phyloP scores from a whole-genome alignment of 106 monocot genomes.

The Agapanthus africanus region DNA sequence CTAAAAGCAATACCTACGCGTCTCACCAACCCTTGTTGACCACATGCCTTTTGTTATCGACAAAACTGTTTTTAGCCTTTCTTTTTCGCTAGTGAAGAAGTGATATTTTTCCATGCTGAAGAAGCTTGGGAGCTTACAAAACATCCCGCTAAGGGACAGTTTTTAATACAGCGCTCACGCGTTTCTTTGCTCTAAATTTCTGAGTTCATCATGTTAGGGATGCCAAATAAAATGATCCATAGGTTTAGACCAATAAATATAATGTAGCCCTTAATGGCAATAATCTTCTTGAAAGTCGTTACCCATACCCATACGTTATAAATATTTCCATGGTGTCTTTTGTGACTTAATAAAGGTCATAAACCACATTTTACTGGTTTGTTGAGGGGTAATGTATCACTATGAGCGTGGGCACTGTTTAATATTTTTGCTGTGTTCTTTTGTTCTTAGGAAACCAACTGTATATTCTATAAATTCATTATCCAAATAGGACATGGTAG shows the following conservation, averaged over 20 bases:
- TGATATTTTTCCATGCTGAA: not conserved
- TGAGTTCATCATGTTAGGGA: not conserved
- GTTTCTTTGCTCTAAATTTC: no score
- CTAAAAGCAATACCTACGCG: not conserved
- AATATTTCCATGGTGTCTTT: not conserved
- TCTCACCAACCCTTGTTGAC: not conserved
- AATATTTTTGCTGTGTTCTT: not conserved
- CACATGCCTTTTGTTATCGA: not conserved
- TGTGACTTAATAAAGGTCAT: not conserved
- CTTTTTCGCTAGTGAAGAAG: not conserved
- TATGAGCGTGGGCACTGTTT: not conserved
- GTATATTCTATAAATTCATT: not conserved
- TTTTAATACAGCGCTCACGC: no score
- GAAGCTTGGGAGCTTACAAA: not conserved
- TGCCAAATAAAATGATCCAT: not conserved
- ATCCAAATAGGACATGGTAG: not conserved
- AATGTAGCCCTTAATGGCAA: not conserved
- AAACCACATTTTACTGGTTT: not conserved
- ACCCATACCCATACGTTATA: not conserved
- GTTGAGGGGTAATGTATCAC: not conserved
- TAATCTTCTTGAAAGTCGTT: not conserved
- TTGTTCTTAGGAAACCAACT: not conserved
- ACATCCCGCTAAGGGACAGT: not conserved
- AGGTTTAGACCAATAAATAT: not conserved
- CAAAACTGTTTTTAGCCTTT: not conserved